These are phyloP conservation scores for Mycotypha africana DNA, from an alignment of 371 early-diverging fungal genomes.

Conservation along the genomic window DNA sequence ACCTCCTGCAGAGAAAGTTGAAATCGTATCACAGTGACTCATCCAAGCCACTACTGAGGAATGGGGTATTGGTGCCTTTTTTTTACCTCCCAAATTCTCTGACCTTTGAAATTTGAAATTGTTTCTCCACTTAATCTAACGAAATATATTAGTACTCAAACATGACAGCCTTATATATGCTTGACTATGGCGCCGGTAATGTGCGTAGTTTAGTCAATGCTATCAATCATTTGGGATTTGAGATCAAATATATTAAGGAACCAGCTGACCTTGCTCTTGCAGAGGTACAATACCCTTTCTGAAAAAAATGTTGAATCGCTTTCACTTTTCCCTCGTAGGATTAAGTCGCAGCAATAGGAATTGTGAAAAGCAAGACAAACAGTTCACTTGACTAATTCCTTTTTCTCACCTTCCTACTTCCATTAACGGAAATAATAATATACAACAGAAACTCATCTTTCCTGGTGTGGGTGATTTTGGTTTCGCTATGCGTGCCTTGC, in stretches of 20 bases:
- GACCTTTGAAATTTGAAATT: too few species aligned
- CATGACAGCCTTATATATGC: slow-evolving; percentile 67
- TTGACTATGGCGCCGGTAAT: slow-evolving; percentile 99
- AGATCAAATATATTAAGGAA: slow-evolving; percentile 69
- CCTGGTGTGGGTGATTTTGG: slow-evolving; percentile 98
- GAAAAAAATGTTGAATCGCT: too few species aligned
- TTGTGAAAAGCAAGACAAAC: neutral
- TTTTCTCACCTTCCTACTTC: neutral
- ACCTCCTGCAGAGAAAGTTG: too few species aligned
- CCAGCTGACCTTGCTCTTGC: slow-evolving; percentile 83
- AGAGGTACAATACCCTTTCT: slow-evolving; percentile 54
- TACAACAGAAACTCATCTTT: slow-evolving; percentile 97
- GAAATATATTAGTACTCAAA: too few species aligned
- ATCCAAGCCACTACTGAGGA: too few species aligned
- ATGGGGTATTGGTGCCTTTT: too few species aligned
- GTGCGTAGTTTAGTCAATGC: slow-evolving; percentile 95
- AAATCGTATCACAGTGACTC: too few species aligned
- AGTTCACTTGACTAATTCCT: neutral
- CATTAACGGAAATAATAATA: too few species aligned
- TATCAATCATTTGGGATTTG: slow-evolving; percentile 80
- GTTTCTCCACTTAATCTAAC: too few species aligned
- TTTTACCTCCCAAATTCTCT: too few species aligned
- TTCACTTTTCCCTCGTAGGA: too few species aligned
- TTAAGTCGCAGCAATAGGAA: too few species aligned
- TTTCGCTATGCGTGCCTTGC: slow-evolving; percentile 78